These are phyloP conservation scores for Colletotrichum coccodes DNA, from an alignment of 2,329 filamentous ascomycete genomes.

Conservation along the genomic window DNA sequence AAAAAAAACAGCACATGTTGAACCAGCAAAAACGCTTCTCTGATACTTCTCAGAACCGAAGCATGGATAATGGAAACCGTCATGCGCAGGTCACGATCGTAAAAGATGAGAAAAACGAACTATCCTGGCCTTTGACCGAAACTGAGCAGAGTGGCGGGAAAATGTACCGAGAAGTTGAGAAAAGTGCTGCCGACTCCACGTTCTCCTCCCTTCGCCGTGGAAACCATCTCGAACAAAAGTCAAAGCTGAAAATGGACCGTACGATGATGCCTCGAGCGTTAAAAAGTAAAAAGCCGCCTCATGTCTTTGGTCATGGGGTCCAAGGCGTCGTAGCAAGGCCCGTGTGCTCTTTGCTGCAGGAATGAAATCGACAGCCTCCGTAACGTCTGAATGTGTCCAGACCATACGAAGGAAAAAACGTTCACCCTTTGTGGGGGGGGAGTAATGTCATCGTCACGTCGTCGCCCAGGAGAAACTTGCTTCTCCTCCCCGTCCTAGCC, in stretches of 20 bases:
- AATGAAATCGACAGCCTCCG: neutral
- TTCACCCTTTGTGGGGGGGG: neutral
- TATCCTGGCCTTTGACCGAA: neutral
- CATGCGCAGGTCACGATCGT: neutral
- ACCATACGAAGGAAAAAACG: neutral
- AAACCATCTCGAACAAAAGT: neutral
- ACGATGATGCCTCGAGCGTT: neutral
- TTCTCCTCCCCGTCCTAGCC: constrained; percentile 11
- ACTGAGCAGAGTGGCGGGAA: neutral
- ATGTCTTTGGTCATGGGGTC: constrained; percentile 29
- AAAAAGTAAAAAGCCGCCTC: constrained; percentile 26
- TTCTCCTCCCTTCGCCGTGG: neutral
- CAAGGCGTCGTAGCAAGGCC: constrained; percentile 33
- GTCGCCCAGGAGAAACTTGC: neutral
- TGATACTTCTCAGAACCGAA: constrained; percentile 21
- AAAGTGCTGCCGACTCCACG: neutral
- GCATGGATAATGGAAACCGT: neutral
- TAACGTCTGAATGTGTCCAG: neutral
- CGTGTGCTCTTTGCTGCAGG: constrained; percentile 28
- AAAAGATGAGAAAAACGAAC: neutral
- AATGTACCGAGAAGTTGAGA: constrained; percentile 25
- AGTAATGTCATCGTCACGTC: constrained; percentile 17
- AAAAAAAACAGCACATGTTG: constrained; percentile 26
- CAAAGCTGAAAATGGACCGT: neutral
- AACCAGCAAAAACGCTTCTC: constrained; percentile 32